A percentile compares a stretch with the other conserved stretches of the same genome.
phyloP scores from a whole-genome alignment of 1,139 yeast genomes.

The Hyphopichia buzzinii region DNA sequence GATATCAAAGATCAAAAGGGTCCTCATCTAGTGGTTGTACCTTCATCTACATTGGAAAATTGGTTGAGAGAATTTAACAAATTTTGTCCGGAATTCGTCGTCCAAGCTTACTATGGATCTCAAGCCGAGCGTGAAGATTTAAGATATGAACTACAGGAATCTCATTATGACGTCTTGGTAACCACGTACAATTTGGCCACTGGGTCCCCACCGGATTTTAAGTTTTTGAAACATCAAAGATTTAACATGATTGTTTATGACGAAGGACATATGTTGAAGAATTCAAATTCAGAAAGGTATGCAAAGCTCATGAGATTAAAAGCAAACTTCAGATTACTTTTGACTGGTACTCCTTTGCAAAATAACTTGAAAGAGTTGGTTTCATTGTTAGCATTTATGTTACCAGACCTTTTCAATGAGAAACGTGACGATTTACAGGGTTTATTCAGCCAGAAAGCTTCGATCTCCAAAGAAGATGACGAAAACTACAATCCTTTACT shows the following conservation, averaged over 20 bases:
- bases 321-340: constrained; percentile 76
- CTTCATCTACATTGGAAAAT: constrained; percentile 93
- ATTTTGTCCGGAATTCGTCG: constrained; percentile 77
- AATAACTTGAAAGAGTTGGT: constrained; percentile 88
- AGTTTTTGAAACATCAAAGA: constrained; percentile 67
- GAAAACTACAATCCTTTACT: constrained; percentile 71
- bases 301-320: constrained; percentile 76
- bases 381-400: constrained; percentile 83
- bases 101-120: constrained; percentile 92
- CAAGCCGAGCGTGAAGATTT: constrained; percentile 82
- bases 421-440: constrained; percentile 80
- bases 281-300: constrained; percentile 85
- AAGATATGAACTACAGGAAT: constrained; percentile 61
- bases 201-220: constrained; percentile 78
- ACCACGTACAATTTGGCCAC: constrained; percentile 93
- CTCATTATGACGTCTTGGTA: constrained; percentile 84
- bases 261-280: constrained; percentile 96
- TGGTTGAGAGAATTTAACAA: constrained; percentile 94
- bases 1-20: constrained; percentile 54
- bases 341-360: constrained; percentile 97
- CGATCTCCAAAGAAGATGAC: constrained; percentile 45
- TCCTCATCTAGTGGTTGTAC: constrained; percentile 86
- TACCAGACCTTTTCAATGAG: constrained; percentile 79
- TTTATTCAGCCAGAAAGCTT: constrained; percentile 80
- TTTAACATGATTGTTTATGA: constrained; percentile 92